These are phyloP conservation scores for Leccinum huronense DNA, from an alignment of 1,284 basidiomycete genomes.

Conservation along the genomic window DNA sequence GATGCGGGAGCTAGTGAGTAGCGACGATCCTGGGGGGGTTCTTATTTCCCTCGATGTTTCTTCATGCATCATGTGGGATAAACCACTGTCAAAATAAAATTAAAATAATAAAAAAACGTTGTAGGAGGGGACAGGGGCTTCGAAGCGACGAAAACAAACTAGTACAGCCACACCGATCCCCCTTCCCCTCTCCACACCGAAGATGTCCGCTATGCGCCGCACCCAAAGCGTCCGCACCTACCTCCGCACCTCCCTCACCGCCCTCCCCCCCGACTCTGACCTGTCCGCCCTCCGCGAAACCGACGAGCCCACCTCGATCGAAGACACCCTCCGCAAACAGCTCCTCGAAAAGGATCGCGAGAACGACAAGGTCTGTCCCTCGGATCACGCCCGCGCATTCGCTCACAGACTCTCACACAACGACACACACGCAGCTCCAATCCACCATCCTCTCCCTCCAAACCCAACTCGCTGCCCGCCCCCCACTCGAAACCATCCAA, in stretches of 20 bases:
- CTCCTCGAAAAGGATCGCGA: constrained; percentile 70
- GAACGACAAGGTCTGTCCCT: constrained; percentile 55
- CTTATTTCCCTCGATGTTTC: background rate
- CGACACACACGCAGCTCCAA: constrained; percentile 44
- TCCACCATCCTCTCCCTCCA: constrained; percentile 60
- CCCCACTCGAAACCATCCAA: constrained; percentile 61
- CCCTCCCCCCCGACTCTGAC: constrained; percentile 44
- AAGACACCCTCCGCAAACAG: constrained; percentile 61
- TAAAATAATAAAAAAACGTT: background rate
- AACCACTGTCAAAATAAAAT: background rate
- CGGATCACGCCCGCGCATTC: background rate
- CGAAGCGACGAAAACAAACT: background rate
- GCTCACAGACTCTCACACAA: background rate
- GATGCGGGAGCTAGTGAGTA: background rate
- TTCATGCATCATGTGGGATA: background rate
- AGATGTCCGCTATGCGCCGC: constrained; percentile 43
- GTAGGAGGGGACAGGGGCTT: background rate
- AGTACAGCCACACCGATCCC: background rate
- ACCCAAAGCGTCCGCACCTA: constrained; percentile 57
- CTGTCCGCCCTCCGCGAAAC: constrained; percentile 58
- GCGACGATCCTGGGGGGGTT: background rate
- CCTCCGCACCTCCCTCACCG: constrained; percentile 45
- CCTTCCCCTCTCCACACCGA: background rate
- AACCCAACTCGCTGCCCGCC: constrained; percentile 59
- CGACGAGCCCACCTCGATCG: constrained; percentile 48